Base-by-base conservation (phyloP, 2,329 filamentous ascomycete species). In the Parascedosporium putredinis region DNA sequence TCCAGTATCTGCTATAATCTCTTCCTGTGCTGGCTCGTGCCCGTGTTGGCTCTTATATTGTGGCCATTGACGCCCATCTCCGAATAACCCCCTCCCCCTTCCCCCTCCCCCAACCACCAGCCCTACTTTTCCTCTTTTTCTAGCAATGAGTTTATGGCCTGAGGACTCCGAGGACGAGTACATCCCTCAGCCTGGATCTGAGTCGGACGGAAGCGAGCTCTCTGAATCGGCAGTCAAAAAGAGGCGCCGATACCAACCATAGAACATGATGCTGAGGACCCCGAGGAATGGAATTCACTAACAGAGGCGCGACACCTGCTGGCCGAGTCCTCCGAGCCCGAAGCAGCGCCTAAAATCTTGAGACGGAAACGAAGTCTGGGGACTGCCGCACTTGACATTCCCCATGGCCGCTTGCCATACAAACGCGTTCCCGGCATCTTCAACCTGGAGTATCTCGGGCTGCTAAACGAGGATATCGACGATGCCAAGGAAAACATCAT, bases 401-500 rank as follows among this genome's bases (percentile, higher is more conserved):
- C 56, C 4, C 22, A 59, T 52, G 12, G 48, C 23, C 47, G 50
- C 23, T 59, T 57, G 5, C 68, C 69, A 2, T 67, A 71, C 53
- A 79, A 79, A 56, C 67, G 74, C 27, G 62, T 62, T 44, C 71
- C 62, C 50, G 64, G 66, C 4, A 34, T 60, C 2, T 61, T 78
- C 51, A 77, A 73, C 53, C 54, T 55, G 5, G 64, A 62, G 4
- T 80, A 80, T 53, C 59, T 79, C 10, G 61, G 65, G 22, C 58
- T 80, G 1, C 66, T 80, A 25, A 83, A 86, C 55, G 64, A 68
- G 20, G 75, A 79, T 24, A 79, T 84, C 49, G 62, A 71, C n/a
- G 75, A 81, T 55, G 73, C 71, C 10, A 67, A 63, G 48, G 58
- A 59, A 12, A 57, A 59, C 2, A 52, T 64, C 14, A 59, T 73